These are phyloP conservation scores for Dactylorhiza incarnata DNA, from an alignment of 106 monocot species.

Conservation along the genomic window DNA sequence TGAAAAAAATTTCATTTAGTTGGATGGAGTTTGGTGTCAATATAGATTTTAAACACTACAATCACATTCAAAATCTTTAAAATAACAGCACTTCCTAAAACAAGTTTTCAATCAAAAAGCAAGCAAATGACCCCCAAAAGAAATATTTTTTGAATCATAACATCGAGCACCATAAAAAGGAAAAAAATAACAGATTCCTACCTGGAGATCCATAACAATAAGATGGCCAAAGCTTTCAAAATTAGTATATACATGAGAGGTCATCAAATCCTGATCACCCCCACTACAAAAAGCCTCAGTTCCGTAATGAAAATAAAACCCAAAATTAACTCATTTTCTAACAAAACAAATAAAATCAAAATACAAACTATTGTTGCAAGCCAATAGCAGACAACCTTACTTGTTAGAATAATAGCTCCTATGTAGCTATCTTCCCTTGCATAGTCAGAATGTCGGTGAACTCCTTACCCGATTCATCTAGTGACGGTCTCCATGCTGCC, in stretches of 20 bases:
- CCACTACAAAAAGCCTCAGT: slow-evolving; percentile 82
- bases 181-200: no score
- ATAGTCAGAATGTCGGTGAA: slow-evolving; percentile 78
- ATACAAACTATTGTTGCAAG: background rate
- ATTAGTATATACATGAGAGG: slow-evolving; percentile 3
- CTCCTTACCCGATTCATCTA: slow-evolving; percentile 43
- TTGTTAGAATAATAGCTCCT: slow-evolving; percentile 77
- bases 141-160: no score
- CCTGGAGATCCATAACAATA: no score
- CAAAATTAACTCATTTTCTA: background rate
- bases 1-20: no score
- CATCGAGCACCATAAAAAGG: no score
- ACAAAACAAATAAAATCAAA: slow-evolving; percentile 8
- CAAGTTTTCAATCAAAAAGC: no score
- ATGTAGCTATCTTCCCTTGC: slow-evolving; percentile 83
- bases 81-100: no score
- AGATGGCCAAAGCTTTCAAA: no score
- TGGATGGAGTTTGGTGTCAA: no score
- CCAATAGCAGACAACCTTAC: slow-evolving; percentile 37
- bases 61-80: no score
- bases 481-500: slow-evolving; percentile 35
- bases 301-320: slow-evolving; percentile 32
- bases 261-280: slow-evolving; percentile 75
- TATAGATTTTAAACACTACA: no score
- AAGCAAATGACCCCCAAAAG: no score